phyloP scores from a whole-genome alignment of 116 monocot species.

The Dioscorea cayenensis region DNA sequence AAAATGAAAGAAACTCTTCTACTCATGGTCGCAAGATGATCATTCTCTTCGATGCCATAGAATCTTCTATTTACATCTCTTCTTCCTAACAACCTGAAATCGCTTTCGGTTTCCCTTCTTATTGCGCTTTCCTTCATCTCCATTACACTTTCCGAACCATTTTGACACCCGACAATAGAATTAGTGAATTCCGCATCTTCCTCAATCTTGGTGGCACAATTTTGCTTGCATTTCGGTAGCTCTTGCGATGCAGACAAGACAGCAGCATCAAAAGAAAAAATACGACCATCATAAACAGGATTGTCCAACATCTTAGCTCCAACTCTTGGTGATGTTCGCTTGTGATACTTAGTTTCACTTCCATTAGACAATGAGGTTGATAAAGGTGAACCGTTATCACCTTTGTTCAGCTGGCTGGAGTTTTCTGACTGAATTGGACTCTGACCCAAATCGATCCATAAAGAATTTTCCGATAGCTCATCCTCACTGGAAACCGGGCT shows the following conservation, averaged over 20 bases:
- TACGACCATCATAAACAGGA: slow-evolving; percentile 46
- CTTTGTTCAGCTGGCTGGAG: slow-evolving; percentile 39
- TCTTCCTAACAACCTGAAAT: slow-evolving; percentile 37
- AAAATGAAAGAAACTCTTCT: slow-evolving; percentile 40
- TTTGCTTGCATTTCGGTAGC: slow-evolving; percentile 17
- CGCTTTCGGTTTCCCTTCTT: slow-evolving; percentile 43
- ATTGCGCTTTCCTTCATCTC: slow-evolving; percentile 65
- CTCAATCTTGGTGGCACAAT: slow-evolving; percentile 42
- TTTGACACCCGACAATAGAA: background rate
- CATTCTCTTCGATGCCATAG: slow-evolving; percentile 51
- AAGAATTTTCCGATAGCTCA: slow-evolving; percentile 56
- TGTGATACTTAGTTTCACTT: slow-evolving; percentile 33
- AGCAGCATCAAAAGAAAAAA: slow-evolving; percentile 87
- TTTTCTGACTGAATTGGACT: slow-evolving; percentile 77
- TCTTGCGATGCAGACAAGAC: slow-evolving; percentile 85
- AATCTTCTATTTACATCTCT: slow-evolving; percentile 35
- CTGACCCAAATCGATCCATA: slow-evolving; percentile 96
- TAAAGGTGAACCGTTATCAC: slow-evolving; percentile 58
- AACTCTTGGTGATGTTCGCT: slow-evolving; percentile 43
- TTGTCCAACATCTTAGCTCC: slow-evolving; percentile 40
- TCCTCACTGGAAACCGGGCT: slow-evolving; percentile 73
- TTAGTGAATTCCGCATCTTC: slow-evolving; percentile 38
- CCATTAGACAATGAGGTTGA: slow-evolving; percentile 58
- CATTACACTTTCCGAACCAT: background rate
- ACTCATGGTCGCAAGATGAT: slow-evolving; percentile 34